Conservation (phyloP, 1,139 yeast species). For the Yamadazyma songkhlaensis region DNA sequence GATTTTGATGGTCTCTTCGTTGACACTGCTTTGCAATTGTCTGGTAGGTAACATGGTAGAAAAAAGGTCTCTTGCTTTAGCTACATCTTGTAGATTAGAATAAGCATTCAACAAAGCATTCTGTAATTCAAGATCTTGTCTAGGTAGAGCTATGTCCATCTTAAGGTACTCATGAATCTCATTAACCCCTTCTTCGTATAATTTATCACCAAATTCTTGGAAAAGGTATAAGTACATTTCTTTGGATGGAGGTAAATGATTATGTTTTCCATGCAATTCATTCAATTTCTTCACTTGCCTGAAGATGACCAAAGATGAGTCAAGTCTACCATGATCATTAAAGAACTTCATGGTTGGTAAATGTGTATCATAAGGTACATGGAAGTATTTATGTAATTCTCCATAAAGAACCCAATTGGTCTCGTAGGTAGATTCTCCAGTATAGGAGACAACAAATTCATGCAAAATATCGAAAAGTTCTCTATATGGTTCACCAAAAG, state of each 20-base stretch:
- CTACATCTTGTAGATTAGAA: constrained; percentile 58
- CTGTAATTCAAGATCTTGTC: constrained; percentile 55
- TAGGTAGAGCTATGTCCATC: constrained; percentile 58
- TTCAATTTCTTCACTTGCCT: constrained; percentile 58
- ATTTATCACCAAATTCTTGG: constrained; percentile 56
- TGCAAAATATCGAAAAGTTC: constrained; percentile 40
- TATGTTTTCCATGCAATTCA: constrained; percentile 49
- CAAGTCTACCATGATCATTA: constrained; percentile 55
- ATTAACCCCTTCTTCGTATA: constrained; percentile 66
- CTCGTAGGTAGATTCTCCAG: constrained; percentile 40
- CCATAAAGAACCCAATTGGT: constrained; percentile 67
- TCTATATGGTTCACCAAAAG: constrained; percentile 26
- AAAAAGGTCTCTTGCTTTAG: constrained; percentile 62
- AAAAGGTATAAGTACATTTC: constrained; percentile 65
- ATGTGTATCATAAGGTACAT: constrained; percentile 59
- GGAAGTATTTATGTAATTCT: constrained; percentile 55
- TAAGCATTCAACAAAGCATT: constrained; percentile 69
- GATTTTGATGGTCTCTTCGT: constrained; percentile 66
- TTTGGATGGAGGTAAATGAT: constrained; percentile 56
- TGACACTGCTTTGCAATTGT: constrained; percentile 43
- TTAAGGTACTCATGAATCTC: constrained; percentile 66
- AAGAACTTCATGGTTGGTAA: constrained; percentile 61
- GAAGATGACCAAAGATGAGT: constrained; percentile 64
- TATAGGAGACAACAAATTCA: constrained; percentile 42
- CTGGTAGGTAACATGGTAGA: constrained; percentile 55